Conservation (phyloP, 192 early-diverging fungal genomes). For the Backusella westeae region DNA sequence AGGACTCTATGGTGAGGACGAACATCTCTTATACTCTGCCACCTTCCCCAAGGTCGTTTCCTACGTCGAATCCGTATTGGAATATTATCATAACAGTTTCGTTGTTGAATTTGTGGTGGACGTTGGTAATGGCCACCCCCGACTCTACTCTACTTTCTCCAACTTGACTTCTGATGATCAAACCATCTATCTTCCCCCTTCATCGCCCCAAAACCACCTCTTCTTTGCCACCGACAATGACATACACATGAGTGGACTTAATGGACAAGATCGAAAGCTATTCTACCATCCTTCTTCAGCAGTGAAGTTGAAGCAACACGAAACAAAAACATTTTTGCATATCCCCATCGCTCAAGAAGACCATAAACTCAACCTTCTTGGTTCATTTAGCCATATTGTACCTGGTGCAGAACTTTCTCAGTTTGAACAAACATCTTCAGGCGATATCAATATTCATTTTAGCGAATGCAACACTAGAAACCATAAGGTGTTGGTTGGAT, state of each 20-base stretch:
- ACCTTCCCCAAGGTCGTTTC: constrained; percentile 37
- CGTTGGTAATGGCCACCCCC: neutral
- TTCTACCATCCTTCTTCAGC: constrained; percentile 41
- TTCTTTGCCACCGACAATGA: constrained; percentile 19
- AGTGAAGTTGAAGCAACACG: constrained; percentile 30
- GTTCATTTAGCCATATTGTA: constrained; percentile 36
- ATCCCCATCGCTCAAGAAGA: constrained; percentile 22
- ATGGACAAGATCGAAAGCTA: constrained; percentile 14
- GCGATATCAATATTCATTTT: constrained; percentile 15
- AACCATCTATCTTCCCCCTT: constrained; percentile 34
- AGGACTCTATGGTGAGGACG: constrained; percentile 21
- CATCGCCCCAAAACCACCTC: constrained; percentile 17
- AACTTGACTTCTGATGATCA: constrained; percentile 41
- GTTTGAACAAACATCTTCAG: neutral
- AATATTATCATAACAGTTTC: constrained; percentile 36
- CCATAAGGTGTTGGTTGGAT: constrained; percentile 16
- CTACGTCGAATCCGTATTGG: constrained; percentile 15
- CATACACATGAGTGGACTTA: constrained; percentile 9
- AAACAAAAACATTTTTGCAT: constrained; percentile 39
- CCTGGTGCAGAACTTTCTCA: constrained; percentile 30
- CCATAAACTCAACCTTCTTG: constrained; percentile 16
- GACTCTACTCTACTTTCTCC: constrained; percentile 32
- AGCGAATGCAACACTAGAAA: neutral
- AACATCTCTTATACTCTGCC: constrained; percentile 35
- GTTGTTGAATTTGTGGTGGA: constrained; percentile 29